Evolutionary conservation across 495 filamentous ascomycete species (phyloP).

Genomic region (Patellaria atrata): DNA sequence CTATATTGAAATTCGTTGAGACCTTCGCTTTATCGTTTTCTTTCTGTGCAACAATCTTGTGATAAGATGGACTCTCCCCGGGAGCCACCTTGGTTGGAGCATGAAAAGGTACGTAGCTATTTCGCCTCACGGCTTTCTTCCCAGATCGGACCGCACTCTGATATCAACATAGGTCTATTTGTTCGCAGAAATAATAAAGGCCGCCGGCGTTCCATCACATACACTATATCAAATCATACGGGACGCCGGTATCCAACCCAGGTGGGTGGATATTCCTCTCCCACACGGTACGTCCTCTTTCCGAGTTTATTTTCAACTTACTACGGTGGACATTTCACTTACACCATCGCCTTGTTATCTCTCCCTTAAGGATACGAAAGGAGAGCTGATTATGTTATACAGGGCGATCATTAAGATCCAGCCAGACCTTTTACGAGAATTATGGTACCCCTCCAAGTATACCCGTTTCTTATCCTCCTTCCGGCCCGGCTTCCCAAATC

Average conservation of each 20-base stretch:
- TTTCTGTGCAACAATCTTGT: conserved; percentile 9
- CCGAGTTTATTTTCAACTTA: too few species aligned
- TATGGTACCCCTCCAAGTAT: too few species aligned
- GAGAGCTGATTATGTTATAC: too few species aligned
- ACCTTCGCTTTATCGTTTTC: conserved; percentile 6
- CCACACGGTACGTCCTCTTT: conserved; percentile 32
- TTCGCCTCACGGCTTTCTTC: neutral
- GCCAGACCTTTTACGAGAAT: too few species aligned
- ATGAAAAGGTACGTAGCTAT: conserved; percentile 40
- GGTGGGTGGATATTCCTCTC: conserved; percentile 44
- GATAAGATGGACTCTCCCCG: conserved; percentile 14
- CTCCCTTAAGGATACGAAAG: too few species aligned
- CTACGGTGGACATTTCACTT: too few species aligned
- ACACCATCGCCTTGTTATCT: too few species aligned
- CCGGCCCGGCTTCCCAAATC: too few species aligned
- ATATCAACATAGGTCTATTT: conserved; percentile 31
- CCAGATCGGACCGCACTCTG: conserved; percentile 8
- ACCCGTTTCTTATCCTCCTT: too few species aligned
- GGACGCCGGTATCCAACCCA: conserved; percentile 34
- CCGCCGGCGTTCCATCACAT: conserved; percentile 35
- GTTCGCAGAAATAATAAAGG: conserved; percentile 48
- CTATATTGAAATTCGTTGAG: conserved; percentile 9
- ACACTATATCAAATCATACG: conserved; percentile 37
- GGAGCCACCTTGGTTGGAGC: conserved; percentile 37
- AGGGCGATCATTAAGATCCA: too few species aligned